These are phyloP conservation scores for Dipodascus geniculatus DNA, from an alignment of 805 yeast species.

Conservation along the genomic window DNA sequence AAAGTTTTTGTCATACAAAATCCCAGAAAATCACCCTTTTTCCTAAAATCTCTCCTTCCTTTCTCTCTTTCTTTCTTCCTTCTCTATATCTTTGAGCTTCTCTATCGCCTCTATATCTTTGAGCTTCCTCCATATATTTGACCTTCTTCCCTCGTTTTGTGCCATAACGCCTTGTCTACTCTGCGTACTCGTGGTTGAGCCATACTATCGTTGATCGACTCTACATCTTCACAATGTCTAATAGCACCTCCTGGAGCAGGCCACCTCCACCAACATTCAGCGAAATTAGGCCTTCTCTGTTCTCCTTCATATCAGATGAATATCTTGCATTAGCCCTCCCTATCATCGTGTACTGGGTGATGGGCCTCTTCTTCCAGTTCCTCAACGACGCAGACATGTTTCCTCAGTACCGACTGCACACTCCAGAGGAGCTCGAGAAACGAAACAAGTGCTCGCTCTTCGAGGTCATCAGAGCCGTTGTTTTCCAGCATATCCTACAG, in stretches of 20 bases:
- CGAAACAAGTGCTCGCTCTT: constrained; percentile 62
- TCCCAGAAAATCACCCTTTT: not conserved
- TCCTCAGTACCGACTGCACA: constrained; percentile 80
- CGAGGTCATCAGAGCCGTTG: constrained; percentile 71
- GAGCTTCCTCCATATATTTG: too few relatives aligned
- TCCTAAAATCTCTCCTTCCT: not conserved
- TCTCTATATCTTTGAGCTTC: not conserved
- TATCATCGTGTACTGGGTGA: constrained; percentile 71
- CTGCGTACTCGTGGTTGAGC: too few relatives aligned
- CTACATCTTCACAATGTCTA: not conserved
- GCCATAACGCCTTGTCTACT: too few relatives aligned
- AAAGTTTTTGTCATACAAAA: not conserved
- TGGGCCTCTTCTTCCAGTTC: constrained; percentile 60
- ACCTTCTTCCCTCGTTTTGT: too few relatives aligned
- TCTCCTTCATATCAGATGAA: constrained; percentile 60
- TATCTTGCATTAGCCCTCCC: constrained; percentile 64
- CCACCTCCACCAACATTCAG: not conserved
- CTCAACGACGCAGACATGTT: constrained; percentile 67
- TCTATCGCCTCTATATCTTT: too few relatives aligned
- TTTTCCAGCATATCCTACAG: constrained; percentile 78
- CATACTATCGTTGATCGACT: not conserved
- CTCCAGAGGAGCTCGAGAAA: constrained; percentile 68
- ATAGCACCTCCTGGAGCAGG: not conserved
- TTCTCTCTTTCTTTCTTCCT: not conserved
- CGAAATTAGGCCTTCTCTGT: constrained; percentile 22